Conservation (phyloP, 1,284 basidiomycete genomes). For the Mycosarcoma mackinlayi region DNA sequence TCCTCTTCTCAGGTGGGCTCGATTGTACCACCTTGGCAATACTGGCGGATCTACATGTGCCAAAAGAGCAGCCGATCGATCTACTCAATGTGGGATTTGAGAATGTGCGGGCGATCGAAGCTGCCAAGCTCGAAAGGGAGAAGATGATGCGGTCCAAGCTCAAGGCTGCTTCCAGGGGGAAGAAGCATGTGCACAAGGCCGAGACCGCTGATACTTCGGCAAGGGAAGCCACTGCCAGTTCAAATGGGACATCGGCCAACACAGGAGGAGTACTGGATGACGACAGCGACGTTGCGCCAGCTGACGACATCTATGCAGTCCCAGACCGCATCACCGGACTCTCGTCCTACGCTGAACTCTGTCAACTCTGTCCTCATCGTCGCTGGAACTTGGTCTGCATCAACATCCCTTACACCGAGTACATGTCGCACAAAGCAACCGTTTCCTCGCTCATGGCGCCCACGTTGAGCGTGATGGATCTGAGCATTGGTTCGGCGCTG, state of each 20-base stretch:
- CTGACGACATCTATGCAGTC: slow-evolving; percentile 72
- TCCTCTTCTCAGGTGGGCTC: slow-evolving; percentile 95
- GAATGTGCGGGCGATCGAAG: slow-evolving; percentile 78
- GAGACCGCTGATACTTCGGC: too few species aligned
- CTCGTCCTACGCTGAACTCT: slow-evolving; percentile 80
- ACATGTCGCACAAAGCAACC: slow-evolving; percentile 46
- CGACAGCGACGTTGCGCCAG: slow-evolving; percentile 17
- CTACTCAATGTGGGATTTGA: slow-evolving; percentile 96
- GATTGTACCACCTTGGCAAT: slow-evolving; percentile 88
- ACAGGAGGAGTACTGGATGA: not conserved
- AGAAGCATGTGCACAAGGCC: slow-evolving; percentile 1
- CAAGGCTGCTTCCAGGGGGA: slow-evolving; percentile 1
- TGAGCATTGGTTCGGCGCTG: slow-evolving; percentile 90
- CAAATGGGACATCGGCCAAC: too few species aligned
- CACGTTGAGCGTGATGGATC: slow-evolving; percentile 56
- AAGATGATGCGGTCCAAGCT: slow-evolving; percentile 34
- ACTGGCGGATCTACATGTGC: slow-evolving; percentile 74
- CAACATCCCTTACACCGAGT: slow-evolving; percentile 82
- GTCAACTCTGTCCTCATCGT: slow-evolving; percentile 77
- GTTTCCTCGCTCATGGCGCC: slow-evolving; percentile 54
- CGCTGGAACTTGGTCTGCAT: slow-evolving; percentile 92
- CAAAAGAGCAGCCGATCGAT: slow-evolving; percentile 81
- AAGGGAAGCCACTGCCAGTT: too few species aligned
- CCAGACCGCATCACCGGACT: slow-evolving; percentile 88
- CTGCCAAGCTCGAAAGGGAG: slow-evolving; percentile 47